These are phyloP conservation scores for Xerocomellus chrysenteron DNA, from an alignment of 768 basidiomycete genomes.

Conservation along the genomic window DNA sequence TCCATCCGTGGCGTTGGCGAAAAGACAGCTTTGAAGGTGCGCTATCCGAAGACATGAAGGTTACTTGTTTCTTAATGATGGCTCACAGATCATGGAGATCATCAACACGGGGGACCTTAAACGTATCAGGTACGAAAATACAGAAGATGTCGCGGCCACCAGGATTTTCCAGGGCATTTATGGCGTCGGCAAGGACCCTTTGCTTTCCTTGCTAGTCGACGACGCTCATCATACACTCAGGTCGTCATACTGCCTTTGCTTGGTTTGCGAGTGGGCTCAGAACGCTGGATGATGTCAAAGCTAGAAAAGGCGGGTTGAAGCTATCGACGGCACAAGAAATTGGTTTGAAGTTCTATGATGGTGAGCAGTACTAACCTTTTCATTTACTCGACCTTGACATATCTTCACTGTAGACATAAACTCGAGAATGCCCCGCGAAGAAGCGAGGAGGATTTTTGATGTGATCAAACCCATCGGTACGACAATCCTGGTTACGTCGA, in stretches of 20 bases:
- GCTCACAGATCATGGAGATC: slow-evolving; percentile 74
- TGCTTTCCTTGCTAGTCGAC: not conserved
- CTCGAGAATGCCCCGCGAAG: slow-evolving; percentile 77
- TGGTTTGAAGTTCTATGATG: slow-evolving; percentile 68
- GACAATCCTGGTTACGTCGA: slow-evolving; percentile 1
- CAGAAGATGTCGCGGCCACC: slow-evolving; percentile 57
- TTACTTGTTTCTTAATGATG: not conserved
- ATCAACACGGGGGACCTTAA: slow-evolving; percentile 68
- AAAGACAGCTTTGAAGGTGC: slow-evolving; percentile 75
- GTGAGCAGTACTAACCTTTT: slow-evolving; percentile 33
- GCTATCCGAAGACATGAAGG: not conserved
- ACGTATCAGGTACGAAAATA: slow-evolving; percentile 65
- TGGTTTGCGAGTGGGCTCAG: slow-evolving; percentile 80
- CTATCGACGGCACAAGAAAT: slow-evolving; percentile 62
- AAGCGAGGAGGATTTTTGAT: slow-evolving; percentile 73
- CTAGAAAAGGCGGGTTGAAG: slow-evolving; percentile 59
- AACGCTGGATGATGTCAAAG: slow-evolving; percentile 69
- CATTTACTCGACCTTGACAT: not conserved
- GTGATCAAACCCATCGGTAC: slow-evolving; percentile 70
- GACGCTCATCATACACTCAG: slow-evolving; percentile 33
- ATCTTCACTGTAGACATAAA: slow-evolving; percentile 64
- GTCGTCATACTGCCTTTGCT: slow-evolving; percentile 60
- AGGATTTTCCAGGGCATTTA: slow-evolving; percentile 77
- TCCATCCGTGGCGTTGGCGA: slow-evolving; percentile 62
- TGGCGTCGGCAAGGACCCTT: slow-evolving; percentile 67